phyloP scores from a whole-genome alignment of 2,329 filamentous ascomycete genomes.

The Magnaporthiopsis incrustans region DNA sequence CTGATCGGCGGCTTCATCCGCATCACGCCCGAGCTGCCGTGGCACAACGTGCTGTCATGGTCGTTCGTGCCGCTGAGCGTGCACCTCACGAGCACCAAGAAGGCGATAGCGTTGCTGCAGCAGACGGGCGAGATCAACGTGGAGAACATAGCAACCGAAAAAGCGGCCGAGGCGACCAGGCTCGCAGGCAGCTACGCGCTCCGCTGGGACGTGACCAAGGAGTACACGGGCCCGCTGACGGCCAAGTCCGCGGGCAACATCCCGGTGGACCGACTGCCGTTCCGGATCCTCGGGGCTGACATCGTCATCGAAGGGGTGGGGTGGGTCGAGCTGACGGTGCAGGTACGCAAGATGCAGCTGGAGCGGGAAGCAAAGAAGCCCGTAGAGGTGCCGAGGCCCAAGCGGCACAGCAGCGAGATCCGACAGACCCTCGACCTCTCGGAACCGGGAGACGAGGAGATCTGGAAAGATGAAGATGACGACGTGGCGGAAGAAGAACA shows the following conservation, averaged over 20 bases:
- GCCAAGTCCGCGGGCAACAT: constrained; percentile 52
- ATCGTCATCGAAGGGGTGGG: constrained; percentile 87
- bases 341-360: constrained; percentile 58
- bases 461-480: constrained; percentile 18
- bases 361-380: constrained; percentile 16
- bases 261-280: constrained; percentile 64
- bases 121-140: constrained; percentile 53
- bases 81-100: constrained; percentile 72
- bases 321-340: constrained; percentile 82
- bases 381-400: constrained; percentile 10
- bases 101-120: constrained; percentile 66
- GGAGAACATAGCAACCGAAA: constrained; percentile 54
- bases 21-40: constrained; percentile 65
- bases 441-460: constrained; percentile 12
- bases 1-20: constrained; percentile 80
- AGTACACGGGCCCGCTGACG: constrained; percentile 66
- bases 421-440: constrained; percentile 22
- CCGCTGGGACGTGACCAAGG: constrained; percentile 74
- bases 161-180: constrained; percentile 47
- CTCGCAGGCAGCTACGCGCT: constrained; percentile 71
- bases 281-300: constrained; percentile 71
- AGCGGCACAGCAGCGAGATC: constrained; percentile 2
- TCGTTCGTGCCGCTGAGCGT: constrained; percentile 72
- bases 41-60: constrained; percentile 63
- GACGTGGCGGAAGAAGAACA: constrained; percentile 13